Conservation (phyloP, 2,329 filamentous ascomycete genomes). For the Aureobasidium sp. region DNA sequence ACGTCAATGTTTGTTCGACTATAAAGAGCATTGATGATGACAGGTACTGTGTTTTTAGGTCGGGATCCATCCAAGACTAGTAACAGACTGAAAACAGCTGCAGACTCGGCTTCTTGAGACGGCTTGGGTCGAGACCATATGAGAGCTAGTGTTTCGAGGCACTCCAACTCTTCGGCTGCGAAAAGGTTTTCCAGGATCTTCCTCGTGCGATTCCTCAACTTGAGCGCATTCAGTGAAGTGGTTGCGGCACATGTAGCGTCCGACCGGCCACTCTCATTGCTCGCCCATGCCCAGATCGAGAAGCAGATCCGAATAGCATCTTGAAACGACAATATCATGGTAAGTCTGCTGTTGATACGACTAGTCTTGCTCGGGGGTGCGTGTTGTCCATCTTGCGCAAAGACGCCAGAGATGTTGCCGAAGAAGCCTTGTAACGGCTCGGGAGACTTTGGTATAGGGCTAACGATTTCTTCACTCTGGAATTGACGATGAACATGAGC, state of each 20-base stretch:
- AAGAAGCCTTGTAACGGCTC: constrained; percentile 84
- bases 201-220: constrained; percentile 81
- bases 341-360: constrained; percentile 87
- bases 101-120: constrained; percentile 26
- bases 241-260: constrained; percentile 59
- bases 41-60: constrained; percentile 84
- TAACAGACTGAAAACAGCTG: constrained; percentile 68
- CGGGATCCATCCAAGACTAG: constrained; percentile 86
- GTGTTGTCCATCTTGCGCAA: constrained; percentile 57
- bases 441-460: constrained; percentile 62
- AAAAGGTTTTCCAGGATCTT: constrained; percentile 89
- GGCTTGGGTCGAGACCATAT: constrained; percentile 59
- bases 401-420: constrained; percentile 85
- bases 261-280: constrained; percentile 47
- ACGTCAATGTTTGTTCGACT: constrained; percentile 80
- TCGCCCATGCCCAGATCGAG: constrained; percentile 87
- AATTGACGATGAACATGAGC: constrained; percentile 72
- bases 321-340: constrained; percentile 91
- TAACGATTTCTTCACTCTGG: constrained; percentile 58
- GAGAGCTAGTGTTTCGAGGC: constrained; percentile 80
- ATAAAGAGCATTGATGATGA: constrained; percentile 92
- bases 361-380: constrained; percentile 62
- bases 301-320: constrained; percentile 91
- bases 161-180: constrained; percentile 83
- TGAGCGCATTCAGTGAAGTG: constrained; percentile 86